Base-by-base conservation (phyloP, 2,329 filamentous ascomycete genomes). In the Fusarium bulbicola region DNA sequence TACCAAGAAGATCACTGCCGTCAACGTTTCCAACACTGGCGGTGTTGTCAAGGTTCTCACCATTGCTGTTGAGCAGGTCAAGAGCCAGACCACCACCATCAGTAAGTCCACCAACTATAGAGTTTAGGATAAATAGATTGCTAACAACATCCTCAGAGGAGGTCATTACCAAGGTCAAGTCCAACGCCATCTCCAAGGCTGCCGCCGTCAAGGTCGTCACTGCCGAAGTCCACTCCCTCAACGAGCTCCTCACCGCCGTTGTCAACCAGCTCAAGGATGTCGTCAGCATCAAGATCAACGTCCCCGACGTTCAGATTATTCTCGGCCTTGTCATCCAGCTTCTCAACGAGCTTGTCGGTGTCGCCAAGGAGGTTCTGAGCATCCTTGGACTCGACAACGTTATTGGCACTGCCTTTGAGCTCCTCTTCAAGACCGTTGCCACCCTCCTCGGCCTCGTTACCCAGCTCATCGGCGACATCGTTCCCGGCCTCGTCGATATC, bases 11-110 rank as follows among this genome's bases (percentile, higher is more conserved):
- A 72, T 72, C 59, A 47, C 58, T 13, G 30, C n/a, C 28, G 28
- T 63, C 49, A 52, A 53, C 16, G 30, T 69, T 6, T 43, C 43
- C 59, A 59, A 69, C 66, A 53, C 59, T 15, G 66, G 43, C 24
- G 66, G 66, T 20, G 63, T 72, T 39, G 63, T 72, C 53, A 52
- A 63, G 46, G 46, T 72, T 36, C 58, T 72, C 21, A 68, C 57
- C 34, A 34, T 70, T 26, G 61, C 61, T 16, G 66, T 70, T 32
- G 53, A 61, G 10, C 60, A 70, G 49, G 50, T 66, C 45, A 61
- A 56, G 66, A 32, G 30, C 28, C 60, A 70, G 36, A 56, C 50
- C 45, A 37, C 21, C 49, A 49, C 66, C 8, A 70, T 70, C 45
- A 50, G 68, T 70, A 57, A 24, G 68, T 32, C 3, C 3, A 10